A percentile compares a stretch with the other conserved stretches of the same genome.
Conservation (phyloP, 805 yeast genomes). For the Schwanniomyces vanrijiae region DNA sequence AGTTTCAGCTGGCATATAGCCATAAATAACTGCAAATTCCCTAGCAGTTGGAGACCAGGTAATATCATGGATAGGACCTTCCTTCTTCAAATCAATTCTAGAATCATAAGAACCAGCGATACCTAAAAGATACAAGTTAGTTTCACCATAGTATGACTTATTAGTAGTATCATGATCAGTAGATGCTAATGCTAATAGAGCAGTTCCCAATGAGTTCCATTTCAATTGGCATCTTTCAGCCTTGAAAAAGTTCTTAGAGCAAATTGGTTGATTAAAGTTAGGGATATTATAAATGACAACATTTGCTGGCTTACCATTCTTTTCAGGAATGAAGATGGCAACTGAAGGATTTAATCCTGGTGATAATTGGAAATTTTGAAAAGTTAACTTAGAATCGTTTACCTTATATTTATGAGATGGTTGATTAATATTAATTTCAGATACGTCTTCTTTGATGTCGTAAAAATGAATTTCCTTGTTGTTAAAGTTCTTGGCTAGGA, state of each 20-base stretch:
- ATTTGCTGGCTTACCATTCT: slow-evolving; percentile 83
- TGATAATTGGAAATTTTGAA: slow-evolving; percentile 62
- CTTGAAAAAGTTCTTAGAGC: slow-evolving; percentile 87
- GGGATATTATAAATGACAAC: slow-evolving; percentile 84
- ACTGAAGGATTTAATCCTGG: slow-evolving; percentile 90
- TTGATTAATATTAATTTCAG: slow-evolving; percentile 37
- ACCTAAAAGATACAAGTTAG: slow-evolving; percentile 85
- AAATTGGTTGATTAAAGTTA: slow-evolving; percentile 71
- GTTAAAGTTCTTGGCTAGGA: slow-evolving; percentile 58
- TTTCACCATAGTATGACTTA: slow-evolving; percentile 95
- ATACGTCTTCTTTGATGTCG: slow-evolving; percentile 40
- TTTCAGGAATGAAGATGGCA: slow-evolving; percentile 88
- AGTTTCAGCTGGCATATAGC: slow-evolving; percentile 96
- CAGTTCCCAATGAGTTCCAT: slow-evolving; percentile 96
- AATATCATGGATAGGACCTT: slow-evolving; percentile 97
- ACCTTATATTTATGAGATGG: slow-evolving; percentile 59
- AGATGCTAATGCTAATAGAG: slow-evolving; percentile 86
- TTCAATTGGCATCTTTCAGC: slow-evolving; percentile 90
- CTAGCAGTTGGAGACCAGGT: slow-evolving; percentile 96
- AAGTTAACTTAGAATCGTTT: slow-evolving; percentile 49
- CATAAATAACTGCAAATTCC: slow-evolving; percentile 96
- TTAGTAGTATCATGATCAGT: slow-evolving; percentile 95
- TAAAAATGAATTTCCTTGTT: slow-evolving; percentile 68
- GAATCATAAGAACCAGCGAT: slow-evolving; percentile 91
- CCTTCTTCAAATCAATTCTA: slow-evolving; percentile 81